Evolutionary conservation across 192 early-diverging fungal species (phyloP), one percentile per base, ranked within the genome.

Genomic region (Bifiguratus adelaidae): DNA sequence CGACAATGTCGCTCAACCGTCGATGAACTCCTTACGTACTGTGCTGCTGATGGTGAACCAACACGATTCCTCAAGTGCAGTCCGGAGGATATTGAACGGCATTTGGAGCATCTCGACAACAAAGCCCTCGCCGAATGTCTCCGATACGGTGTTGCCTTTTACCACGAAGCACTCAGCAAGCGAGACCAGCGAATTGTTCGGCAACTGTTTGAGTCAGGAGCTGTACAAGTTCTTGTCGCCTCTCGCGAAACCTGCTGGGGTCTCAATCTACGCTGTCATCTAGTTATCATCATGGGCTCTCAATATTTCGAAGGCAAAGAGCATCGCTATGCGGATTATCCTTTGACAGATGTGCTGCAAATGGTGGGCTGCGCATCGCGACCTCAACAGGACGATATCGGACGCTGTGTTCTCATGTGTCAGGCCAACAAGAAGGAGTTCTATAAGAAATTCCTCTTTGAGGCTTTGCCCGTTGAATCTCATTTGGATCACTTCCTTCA

Each of bases 381-480:
- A 4, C 82, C 85, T 22, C 47, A 58, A 12, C 49, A 71, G 7
- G 82, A 80, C 48, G 66, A 77, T 23, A 70, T 73, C 30, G 92
- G 83, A 1, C 63, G 73, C 18, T 92, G 92, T 48, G 81, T 94
- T 13, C 61, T 99, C 27, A 95, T 99, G 93, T 96, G 92, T 37
- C 87, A 86, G 67, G 72, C 77, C 8, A 87, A 81, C 42, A 92
- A 97, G 57, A 95, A 95, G 62, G 91, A 95, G 24, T 92, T 92
- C 50, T 99, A 92, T 77, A 96, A 96, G 47, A 92, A 92, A 65
- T 99, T 97, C 65, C 62, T 97, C 57, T 85, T 90, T 44, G 96
- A 99, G 68, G 87, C 94, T 1, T 52, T 99, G 19, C 94, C 94
- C 0, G 82, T 99, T 4, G 96, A 99, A 50, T 92, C 88, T 5